Evolutionary conservation across 1,139 yeast species (phyloP).

Genomic region (Candida sp.): DNA sequence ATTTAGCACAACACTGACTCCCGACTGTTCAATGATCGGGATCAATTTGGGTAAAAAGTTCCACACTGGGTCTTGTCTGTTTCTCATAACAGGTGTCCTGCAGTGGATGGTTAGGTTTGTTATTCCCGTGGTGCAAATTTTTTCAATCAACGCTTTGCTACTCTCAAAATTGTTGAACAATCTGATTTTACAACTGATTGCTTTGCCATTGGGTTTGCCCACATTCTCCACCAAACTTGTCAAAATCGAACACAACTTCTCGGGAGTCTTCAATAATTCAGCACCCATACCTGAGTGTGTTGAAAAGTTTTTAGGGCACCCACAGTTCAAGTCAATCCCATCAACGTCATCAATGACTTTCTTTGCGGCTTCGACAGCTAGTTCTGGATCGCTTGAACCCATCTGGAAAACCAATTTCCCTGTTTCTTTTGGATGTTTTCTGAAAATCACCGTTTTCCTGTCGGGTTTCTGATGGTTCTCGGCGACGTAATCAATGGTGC

Average conservation of each 20-base stretch:
- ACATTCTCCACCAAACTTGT: conserved; percentile 72
- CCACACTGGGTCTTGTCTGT: conserved; percentile 80
- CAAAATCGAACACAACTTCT: conserved; percentile 70
- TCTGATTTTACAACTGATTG: conserved; percentile 91
- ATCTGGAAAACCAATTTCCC: conserved; percentile 81
- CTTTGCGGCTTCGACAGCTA: conserved; percentile 88
- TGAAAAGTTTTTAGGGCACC: conserved; percentile 93
- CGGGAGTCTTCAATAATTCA: conserved; percentile 84
- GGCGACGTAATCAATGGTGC: conserved; percentile 61
- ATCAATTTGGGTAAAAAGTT: conserved; percentile 66
- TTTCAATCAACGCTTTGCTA: conserved; percentile 63
- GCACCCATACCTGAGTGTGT: conserved; percentile 98
- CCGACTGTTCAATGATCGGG: conserved; percentile 59
- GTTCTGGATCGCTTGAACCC: conserved; percentile 83
- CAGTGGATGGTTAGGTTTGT: conserved; percentile 88
- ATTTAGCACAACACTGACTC: conserved; percentile 77
- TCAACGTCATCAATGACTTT: conserved; percentile 85
- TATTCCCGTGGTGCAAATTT: conserved; percentile 82
- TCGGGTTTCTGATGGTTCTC: conserved; percentile 24
- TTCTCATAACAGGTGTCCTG: conserved; percentile 88
- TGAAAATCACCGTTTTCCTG: conserved; percentile 54
- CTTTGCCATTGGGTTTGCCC: conserved; percentile 76
- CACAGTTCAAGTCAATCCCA: conserved; percentile 94
- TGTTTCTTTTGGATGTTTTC: conserved; percentile 62
- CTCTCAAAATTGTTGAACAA: conserved; percentile 61